A percentile compares a stretch with the other conserved stretches of the same genome.
Conservation (phyloP, 305 asterid genomes). For the Fraxinus greggii region DNA sequence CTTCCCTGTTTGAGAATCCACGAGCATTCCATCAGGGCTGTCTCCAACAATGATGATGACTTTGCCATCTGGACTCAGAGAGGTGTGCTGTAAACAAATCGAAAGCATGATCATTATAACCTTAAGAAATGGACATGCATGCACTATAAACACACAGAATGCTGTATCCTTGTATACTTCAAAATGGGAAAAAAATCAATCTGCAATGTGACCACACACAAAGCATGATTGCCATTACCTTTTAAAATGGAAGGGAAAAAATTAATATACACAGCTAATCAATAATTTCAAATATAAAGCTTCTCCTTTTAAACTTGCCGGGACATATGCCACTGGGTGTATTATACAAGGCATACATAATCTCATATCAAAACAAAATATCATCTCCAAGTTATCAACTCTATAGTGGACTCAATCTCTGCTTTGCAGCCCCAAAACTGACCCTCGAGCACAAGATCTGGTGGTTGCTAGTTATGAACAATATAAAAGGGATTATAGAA, state of each 20-base stretch:
- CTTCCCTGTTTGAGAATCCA: constrained; percentile 53
- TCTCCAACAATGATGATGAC: constrained; percentile 45
- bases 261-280: background rate
- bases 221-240: background rate
- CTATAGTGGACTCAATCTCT: background rate
- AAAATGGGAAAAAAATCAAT: background rate
- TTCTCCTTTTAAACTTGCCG: background rate
- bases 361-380: background rate
- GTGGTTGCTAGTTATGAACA: background rate
- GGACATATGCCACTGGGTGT: background rate
- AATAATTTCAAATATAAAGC: background rate
- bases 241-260: background rate
- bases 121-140: background rate
- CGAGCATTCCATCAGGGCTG: constrained; percentile 45
- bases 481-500: background rate
- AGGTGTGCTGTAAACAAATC: constrained; percentile 42
- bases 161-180: background rate
- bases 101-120: constrained; percentile 2
- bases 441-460: background rate
- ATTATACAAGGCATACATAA: background rate
- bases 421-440: background rate
- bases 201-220: background rate
- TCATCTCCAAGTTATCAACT: background rate
- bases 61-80: constrained; percentile 49
- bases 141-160: background rate